Conservation (phyloP, 768 basidiomycete species). For the Cystobasidium ongulense region DNA sequence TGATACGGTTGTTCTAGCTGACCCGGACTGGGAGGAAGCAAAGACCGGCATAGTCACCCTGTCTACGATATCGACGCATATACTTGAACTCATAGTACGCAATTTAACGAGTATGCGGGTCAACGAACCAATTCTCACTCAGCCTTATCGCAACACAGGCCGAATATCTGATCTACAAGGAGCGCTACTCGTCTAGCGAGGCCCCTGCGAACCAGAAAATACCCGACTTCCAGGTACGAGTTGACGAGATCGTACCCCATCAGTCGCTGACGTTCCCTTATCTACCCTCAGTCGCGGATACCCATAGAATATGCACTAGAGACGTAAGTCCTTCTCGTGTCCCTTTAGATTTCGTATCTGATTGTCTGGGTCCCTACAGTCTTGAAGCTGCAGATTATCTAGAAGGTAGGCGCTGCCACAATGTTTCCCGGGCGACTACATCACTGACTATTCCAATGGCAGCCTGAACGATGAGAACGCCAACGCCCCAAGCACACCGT, state of each 20-base stretch:
- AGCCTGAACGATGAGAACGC: too few species aligned
- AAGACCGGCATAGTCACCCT: not conserved
- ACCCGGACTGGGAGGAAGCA: conserved; percentile 17
- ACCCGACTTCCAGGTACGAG: conserved; percentile 7
- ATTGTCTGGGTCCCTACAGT: not conserved
- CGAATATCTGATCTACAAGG: conserved; percentile 27
- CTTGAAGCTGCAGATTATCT: conserved; percentile 24
- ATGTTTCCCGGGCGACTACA: too few species aligned
- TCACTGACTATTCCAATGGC: too few species aligned
- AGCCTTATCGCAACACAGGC: not conserved
- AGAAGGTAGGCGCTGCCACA: not conserved
- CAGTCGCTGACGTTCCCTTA: not conserved
- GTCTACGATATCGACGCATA: not conserved
- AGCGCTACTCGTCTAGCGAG: not conserved
- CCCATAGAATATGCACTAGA: conserved; percentile 16
- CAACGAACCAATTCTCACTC: not conserved
- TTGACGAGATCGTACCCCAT: not conserved
- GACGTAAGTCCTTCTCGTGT: not conserved
- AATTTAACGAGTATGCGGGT: not conserved
- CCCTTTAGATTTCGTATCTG: not conserved
- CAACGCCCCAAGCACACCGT: too few species aligned
- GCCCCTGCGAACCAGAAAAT: not conserved
- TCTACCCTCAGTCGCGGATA: conserved; percentile 10
- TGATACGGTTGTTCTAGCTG: not conserved
- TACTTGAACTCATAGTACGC: conserved; percentile 10